Conservation (phyloP, 306 rosid species). For the Quercus bicolor region DNA sequence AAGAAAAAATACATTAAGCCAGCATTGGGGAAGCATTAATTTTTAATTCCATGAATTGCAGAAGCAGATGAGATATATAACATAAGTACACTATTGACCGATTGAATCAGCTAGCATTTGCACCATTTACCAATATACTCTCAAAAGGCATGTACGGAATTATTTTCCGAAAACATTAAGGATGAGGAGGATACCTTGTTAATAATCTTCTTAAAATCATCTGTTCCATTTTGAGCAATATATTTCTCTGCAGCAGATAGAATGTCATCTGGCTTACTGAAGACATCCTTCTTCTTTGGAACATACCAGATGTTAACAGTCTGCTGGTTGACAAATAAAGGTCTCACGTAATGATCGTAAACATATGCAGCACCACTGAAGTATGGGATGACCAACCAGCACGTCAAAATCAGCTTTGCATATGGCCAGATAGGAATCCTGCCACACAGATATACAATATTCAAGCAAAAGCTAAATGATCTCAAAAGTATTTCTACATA, state of each 20-base stretch:
- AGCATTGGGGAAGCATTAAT: constrained; percentile 2
- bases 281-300: constrained; percentile 69
- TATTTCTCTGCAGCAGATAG: constrained; percentile 86
- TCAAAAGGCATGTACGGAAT: background rate
- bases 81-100: too few relatives aligned
- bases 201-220: constrained; percentile 65
- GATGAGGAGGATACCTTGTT: constrained; percentile 50
- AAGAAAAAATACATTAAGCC: background rate
- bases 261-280: constrained; percentile 60
- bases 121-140: background rate
- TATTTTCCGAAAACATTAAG: background rate
- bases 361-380: constrained; percentile 92
- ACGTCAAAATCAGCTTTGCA: constrained; percentile 70
- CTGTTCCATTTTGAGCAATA: constrained; percentile 72
- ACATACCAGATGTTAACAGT: constrained; percentile 87
- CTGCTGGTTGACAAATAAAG: constrained; percentile 66
- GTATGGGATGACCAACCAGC: constrained; percentile 96
- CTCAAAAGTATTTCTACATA: background rate
- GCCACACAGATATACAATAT: constrained; percentile 20
- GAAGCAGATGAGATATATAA: too few relatives aligned
- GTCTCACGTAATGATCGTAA: constrained; percentile 83
- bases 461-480: constrained; percentile 9
- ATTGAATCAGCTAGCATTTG: too few relatives aligned
- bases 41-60: background rate
- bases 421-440: constrained; percentile 98